Evolutionary conservation across 2,329 filamentous ascomycete genomes (phyloP).

Genomic region (Esteya vermicola): DNA sequence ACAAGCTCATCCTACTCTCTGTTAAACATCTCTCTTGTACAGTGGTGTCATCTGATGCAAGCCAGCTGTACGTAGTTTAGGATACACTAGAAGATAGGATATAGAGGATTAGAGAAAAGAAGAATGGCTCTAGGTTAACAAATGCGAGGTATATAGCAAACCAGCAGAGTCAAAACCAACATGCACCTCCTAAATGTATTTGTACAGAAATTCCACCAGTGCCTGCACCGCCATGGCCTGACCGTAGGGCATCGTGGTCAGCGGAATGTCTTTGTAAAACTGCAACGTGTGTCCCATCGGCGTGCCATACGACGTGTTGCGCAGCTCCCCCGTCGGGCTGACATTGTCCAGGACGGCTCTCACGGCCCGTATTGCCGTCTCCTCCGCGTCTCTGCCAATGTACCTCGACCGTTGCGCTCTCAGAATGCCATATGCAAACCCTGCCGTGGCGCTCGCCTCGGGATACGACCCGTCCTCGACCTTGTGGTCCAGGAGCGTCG

Average conservation of each 20-base stretch:
- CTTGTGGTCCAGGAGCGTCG: conserved; percentile 56
- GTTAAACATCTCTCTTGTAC: too few species aligned
- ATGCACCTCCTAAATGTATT: conserved; percentile 1
- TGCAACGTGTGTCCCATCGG: conserved; percentile 60
- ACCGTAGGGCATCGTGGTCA: conserved; percentile 73
- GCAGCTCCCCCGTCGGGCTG: conserved; percentile 51
- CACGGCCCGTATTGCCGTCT: conserved; percentile 49
- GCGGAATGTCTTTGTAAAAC: conserved; percentile 62
- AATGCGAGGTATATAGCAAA: too few species aligned
- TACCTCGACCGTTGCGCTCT: conserved; percentile 60
- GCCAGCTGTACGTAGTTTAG: too few species aligned
- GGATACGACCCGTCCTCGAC: conserved; percentile 56
- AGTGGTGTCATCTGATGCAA: too few species aligned
- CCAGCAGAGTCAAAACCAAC: too few species aligned
- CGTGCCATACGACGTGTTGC: conserved; percentile 65
- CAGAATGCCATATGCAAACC: conserved; percentile 67
- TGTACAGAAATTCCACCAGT: conserved; percentile 55
- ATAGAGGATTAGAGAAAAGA: too few species aligned
- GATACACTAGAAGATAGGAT: too few species aligned
- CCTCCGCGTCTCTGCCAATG: conserved; percentile 42
- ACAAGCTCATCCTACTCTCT: too few species aligned
- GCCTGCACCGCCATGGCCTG: conserved; percentile 80
- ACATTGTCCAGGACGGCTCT: conserved; percentile 53
- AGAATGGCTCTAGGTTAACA: too few species aligned
- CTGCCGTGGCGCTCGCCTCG: conserved; percentile 65